A percentile compares a stretch with the other conserved stretches of the same genome.
Evolutionary conservation across 257 asterid species (phyloP).

Genomic region (Lithospermum erythrorhizon): DNA sequence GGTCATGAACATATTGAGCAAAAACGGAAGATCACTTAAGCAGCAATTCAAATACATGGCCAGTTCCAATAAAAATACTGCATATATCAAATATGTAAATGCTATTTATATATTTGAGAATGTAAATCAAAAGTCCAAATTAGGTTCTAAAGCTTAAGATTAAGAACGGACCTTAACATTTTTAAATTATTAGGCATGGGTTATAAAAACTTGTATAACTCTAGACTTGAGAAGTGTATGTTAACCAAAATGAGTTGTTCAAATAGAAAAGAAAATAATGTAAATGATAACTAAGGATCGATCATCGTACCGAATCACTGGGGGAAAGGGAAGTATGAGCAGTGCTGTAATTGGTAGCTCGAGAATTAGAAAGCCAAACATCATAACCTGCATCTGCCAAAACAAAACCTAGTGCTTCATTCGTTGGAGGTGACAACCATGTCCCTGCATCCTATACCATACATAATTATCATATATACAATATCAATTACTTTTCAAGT

Average conservation of each 20-base stretch:
- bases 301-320: constrained; percentile 36
- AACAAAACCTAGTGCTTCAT: constrained; percentile 48
- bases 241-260: no score
- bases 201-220: no score
- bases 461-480: no score
- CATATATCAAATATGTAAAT: neutral
- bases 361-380: constrained; percentile 61
- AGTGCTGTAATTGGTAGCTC: constrained; percentile 57
- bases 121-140: no score
- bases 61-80: constrained; percentile 69
- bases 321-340: constrained; percentile 49
- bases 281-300: no score
- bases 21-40: constrained; percentile 54
- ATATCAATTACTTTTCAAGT: no score
- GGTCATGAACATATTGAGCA: constrained; percentile 34
- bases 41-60: constrained; percentile 78
- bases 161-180: no score
- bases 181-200: no score
- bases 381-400: constrained; percentile 56
- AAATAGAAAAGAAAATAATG: no score
- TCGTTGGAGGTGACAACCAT: constrained; percentile 46
- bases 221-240: no score
- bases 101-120: no score
- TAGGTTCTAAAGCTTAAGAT: no score
- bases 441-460: constrained; percentile 64